A percentile compares a stretch with the other conserved stretches of the same genome.
Evolutionary conservation across 768 basidiomycete species (phyloP).

Genomic region (Rhodosporidiobolus odoratus): DNA sequence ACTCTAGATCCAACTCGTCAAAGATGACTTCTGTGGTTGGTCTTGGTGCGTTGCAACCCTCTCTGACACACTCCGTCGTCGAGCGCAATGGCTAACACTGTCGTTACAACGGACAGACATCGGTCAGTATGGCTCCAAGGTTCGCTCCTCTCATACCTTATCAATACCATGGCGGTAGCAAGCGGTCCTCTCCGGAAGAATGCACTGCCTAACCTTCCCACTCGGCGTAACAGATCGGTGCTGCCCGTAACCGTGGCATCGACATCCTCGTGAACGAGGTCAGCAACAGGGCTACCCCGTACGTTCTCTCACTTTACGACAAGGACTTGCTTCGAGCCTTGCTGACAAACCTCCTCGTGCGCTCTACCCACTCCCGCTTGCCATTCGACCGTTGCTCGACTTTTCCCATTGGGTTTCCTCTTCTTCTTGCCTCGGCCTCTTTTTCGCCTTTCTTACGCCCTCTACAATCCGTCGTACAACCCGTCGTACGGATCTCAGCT

Average conservation of each 20-base stretch:
- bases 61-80: too few species aligned
- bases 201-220: not conserved
- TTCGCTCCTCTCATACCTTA: conserved; percentile 3
- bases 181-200: too few species aligned
- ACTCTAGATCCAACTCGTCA: not conserved
- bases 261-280: conserved; percentile 98
- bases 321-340: too few species aligned
- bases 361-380: not conserved
- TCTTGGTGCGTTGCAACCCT: conserved; percentile 8
- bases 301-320: conserved; percentile 46
- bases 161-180: too few species aligned
- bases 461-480: too few species aligned
- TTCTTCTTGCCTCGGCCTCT: too few species aligned
- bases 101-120: too few species aligned
- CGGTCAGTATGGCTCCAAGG: conserved; percentile 40
- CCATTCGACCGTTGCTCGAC: not conserved
- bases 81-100: too few species aligned
- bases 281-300: conserved; percentile 95
- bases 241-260: conserved; percentile 59
- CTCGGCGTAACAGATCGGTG: conserved; percentile 29
- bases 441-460: too few species aligned
- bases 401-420: not conserved
- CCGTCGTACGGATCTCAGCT: too few species aligned
- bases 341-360: too few species aligned
- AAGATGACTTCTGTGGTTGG: conserved; percentile 35